Evolutionary conservation across 1,139 yeast species (phyloP).

Genomic region (Nakaseomyces nivariensis): DNA sequence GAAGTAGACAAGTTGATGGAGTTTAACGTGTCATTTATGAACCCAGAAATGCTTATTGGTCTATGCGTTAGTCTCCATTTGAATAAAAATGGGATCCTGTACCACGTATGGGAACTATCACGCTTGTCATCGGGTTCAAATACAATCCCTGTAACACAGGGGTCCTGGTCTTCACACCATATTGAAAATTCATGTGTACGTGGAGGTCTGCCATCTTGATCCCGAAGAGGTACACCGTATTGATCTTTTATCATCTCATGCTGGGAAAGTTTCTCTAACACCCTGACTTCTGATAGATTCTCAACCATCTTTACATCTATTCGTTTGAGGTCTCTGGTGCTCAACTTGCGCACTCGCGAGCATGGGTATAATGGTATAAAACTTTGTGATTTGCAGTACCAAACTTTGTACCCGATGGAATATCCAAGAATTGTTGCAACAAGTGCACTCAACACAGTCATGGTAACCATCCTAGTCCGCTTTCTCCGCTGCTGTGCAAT

Average conservation of each 20-base stretch:
- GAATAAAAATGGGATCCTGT: conserved; percentile 17
- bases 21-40: conserved; percentile 8
- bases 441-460: conserved; percentile 11
- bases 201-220: conserved; percentile 14
- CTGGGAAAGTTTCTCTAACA: conserved; percentile 19
- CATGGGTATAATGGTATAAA: conserved; percentile 25
- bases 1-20: conserved; percentile 18
- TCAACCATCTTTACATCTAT: conserved; percentile 18
- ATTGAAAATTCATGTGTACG: conserved; percentile 16
- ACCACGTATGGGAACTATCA: conserved; percentile 18
- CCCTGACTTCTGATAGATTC: conserved; percentile 14
- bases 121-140: conserved; percentile 10
- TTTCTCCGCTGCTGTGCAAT: conserved; percentile 13
- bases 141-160: conserved; percentile 23
- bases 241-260: conserved; percentile 27
- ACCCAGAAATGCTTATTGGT: too few species aligned
- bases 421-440: conserved; percentile 22
- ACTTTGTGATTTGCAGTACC: conserved; percentile 17
- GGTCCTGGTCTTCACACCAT: conserved; percentile 28
- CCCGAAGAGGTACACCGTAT: conserved; percentile 25
- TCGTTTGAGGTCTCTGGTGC: conserved; percentile 15
- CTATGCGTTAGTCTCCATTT: conserved; percentile 19
- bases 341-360: conserved; percentile 18
- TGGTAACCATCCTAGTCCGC: conserved; percentile 10
- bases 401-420: conserved; percentile 22